A percentile compares a stretch with the other conserved stretches of the same genome.
Conservation (phyloP, 75 land plant genomes). For the Cunninghamia lanceolata region DNA sequence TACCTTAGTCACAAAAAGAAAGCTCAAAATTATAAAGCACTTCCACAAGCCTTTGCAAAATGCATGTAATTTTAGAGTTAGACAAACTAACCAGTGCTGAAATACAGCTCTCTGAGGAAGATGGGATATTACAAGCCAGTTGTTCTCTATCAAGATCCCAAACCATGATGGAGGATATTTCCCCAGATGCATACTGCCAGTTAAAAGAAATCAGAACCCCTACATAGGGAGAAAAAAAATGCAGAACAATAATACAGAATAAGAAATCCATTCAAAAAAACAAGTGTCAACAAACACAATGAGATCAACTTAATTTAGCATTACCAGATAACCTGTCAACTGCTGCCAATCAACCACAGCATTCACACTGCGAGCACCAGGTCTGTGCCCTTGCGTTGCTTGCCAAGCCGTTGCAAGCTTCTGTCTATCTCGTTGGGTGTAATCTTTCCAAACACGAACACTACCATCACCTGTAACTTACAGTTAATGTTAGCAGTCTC, state of each 20-base stretch:
- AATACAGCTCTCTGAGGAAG: constrained; percentile 63
- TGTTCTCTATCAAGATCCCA: constrained; percentile 96
- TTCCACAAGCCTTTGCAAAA: neutral
- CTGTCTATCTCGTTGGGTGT: constrained; percentile 53
- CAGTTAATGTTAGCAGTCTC: neutral
- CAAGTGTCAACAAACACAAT: neutral
- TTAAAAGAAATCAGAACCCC: neutral
- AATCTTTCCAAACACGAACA: constrained; percentile 92
- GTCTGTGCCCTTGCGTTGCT: constrained; percentile 81
- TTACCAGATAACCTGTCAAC: constrained; percentile 91
- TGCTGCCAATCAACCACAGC: constrained; percentile 99
- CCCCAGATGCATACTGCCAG: constrained; percentile 88
- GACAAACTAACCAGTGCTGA: constrained; percentile 68
- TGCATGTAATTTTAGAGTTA: neutral
- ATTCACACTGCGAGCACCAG: constrained; percentile 60
- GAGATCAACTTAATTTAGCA: neutral
- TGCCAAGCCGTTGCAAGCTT: constrained; percentile 91
- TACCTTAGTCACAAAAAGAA: neutral
- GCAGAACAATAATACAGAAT: neutral
- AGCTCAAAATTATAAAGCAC: neutral
- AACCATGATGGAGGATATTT: constrained; percentile 69
- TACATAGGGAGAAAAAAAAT: neutral
- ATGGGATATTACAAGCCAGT: constrained; percentile 61
- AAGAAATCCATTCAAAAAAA: neutral
- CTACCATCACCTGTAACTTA: constrained; percentile 78